Conservation (phyloP, 129 eudicot species). For the Helichrysum umbraculigerum region DNA sequence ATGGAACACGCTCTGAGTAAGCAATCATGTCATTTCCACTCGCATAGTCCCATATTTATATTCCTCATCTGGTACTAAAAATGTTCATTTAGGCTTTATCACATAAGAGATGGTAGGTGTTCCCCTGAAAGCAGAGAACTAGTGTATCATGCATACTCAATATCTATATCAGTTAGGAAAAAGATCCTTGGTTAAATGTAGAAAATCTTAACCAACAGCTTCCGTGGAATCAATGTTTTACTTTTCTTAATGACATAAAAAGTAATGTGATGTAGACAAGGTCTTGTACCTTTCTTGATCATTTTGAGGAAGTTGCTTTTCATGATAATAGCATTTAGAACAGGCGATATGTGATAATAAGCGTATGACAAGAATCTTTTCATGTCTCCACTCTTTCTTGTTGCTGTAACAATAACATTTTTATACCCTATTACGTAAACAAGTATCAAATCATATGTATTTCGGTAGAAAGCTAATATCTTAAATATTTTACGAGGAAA, state of each 20-base stretch:
- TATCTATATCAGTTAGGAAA: neutral
- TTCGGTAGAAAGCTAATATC: neutral
- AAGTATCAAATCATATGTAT: neutral
- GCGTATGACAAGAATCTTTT: neutral
- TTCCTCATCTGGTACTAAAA: constrained; percentile 3
- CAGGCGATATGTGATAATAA: neutral
- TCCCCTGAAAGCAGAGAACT: constrained; percentile 7
- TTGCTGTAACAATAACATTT: neutral
- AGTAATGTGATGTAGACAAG: neutral
- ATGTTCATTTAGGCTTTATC: constrained; percentile 4
- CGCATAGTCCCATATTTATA: neutral
- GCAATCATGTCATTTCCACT: constrained; percentile 29
- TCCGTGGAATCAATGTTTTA: neutral
- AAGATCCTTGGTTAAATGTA: neutral
- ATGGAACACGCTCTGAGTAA: constrained; percentile 94
- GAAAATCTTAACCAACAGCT: neutral
- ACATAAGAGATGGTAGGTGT: constrained; percentile 13
- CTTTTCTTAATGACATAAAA: too few species aligned
- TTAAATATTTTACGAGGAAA: neutral
- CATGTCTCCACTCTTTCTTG: neutral
- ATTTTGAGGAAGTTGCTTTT: neutral
- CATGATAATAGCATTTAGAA: neutral
- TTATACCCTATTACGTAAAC: neutral
- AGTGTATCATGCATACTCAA: neutral
- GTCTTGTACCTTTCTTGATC: neutral